Conservation (phyloP, 1,139 yeast species). For the Diutina pseudorugosa region DNA sequence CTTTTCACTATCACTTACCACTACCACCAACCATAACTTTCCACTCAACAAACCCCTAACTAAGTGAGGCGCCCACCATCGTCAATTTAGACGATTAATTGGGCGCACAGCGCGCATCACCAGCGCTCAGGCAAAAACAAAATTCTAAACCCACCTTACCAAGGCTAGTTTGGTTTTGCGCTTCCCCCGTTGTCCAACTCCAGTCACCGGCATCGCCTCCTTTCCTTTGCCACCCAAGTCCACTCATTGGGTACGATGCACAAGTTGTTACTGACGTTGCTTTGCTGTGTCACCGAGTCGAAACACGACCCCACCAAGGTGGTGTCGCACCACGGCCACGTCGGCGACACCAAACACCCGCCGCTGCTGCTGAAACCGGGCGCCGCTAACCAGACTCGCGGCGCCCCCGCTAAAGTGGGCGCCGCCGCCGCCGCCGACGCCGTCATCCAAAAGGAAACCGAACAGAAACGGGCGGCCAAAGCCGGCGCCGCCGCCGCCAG, state of each 20-base stretch:
- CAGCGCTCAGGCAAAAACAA: not conserved
- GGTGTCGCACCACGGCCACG: constrained; percentile 4
- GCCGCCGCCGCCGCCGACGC: constrained; percentile 3
- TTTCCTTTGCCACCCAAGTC: not conserved
- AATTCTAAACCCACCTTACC: not conserved
- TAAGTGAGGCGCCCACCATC: not conserved
- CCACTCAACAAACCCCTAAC: no score
- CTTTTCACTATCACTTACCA: no score
- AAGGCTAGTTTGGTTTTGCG: not conserved
- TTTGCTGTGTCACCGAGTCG: constrained; percentile 29
- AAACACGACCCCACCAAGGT: constrained; percentile 5
- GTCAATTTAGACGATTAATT: not conserved
- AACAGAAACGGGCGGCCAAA: constrained; percentile 4
- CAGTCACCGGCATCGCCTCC: not conserved
- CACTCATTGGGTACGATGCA: not conserved
- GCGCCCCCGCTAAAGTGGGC: not conserved
- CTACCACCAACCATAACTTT: no score
- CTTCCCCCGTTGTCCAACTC: not conserved
- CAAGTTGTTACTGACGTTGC: constrained; percentile 15
- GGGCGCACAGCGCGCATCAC: not conserved
- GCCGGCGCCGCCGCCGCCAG: not conserved
- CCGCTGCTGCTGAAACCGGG: constrained; percentile 8
- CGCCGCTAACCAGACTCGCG: constrained; percentile 5
- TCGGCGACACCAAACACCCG: constrained; percentile 5
- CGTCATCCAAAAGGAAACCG: not conserved